Evolutionary conservation across 805 yeast species (phyloP), one percentile per base, ranked within the genome.

Genomic region (Metschnikowia aberdeeniae): DNA sequence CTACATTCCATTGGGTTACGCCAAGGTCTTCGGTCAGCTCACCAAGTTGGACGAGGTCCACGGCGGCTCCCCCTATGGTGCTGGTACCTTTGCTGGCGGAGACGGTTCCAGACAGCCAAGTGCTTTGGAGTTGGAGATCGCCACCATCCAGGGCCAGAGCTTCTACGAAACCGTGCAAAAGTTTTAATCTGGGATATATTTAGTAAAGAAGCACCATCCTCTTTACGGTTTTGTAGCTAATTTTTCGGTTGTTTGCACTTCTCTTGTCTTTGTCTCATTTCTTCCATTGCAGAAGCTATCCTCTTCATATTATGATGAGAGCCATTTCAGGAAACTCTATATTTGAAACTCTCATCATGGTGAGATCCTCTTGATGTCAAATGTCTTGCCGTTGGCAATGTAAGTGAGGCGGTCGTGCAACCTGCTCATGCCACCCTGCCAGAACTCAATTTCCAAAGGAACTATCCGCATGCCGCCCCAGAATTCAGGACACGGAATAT

Each of bases 401-500:
- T 76, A 90, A 11, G 82, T 79, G 41, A 90, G 72, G 55, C 99
- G 78, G 64, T 93, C 99, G 64, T 93, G 99, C 42, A 92, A 72
- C 63, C 99, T 78, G 59, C 87, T 84, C 48, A 77, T 74, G 52
- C 99, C 81, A 13, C 99, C 99, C 69, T 93, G 99, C 97, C 98
- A 93, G 61, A 92, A 93, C 68, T 93, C 99, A 53, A 92, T 77
- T 60, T 89, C 96, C 37, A 87, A 68, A 5, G 99, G 99, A 34
- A 85, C 81, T 13, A 93, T 75, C 59, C 96, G 76, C 40, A 93
- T 62, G 0, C 99, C 99, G 44, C 98, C 99, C 99, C 99, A 93
- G 62, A 72, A 84, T 30, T 86, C 90, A 12, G 99, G 99, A 52
- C 95, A 85, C 26, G 95, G 95, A 36, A 93, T 80, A 32, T 82